Evolutionary conservation across 371 early-diverging fungal genomes (phyloP), one percentile per base, ranked within the genome.

Genomic region (Encephalitozoon romaleae): DNA sequence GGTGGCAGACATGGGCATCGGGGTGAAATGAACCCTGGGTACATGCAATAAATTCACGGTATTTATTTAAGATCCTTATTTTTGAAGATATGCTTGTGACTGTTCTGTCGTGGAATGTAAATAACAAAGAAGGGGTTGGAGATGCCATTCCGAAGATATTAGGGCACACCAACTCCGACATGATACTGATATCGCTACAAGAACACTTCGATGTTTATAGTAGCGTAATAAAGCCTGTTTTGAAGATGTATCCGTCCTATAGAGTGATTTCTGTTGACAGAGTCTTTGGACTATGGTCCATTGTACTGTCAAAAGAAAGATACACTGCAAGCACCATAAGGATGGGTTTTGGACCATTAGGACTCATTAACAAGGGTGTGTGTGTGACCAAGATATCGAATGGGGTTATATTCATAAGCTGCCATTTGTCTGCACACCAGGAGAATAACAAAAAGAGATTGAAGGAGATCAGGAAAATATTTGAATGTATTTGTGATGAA

Each of bases 311-410:
- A 0, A 76, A 71, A 26, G 25, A 42, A 1, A 18, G 30, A 47
- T 12, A 55, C 15, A 47, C 30, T 1, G 34, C 15, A 15, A 30
- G 28, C n/a, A 12, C 32, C 3, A 71, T 63, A 1, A 76, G 18
- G 38, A 49, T 76, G 9, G 76, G 76, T 23, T 28, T 66, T 38
- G 78, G 78, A 18, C 9, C 23, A 3, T 43, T 70, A 4, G 30
- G 69, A 5, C 65, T 55, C 41, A 64, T 69, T n/a, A 78, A 78
- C 41, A 78, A 78, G 42, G 78, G 78, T 1, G 74, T 39, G n/a
- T 52, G 74, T 11, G 25, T 53, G 18, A 45, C 66, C 3, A 43
- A 30, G 45, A 28, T 78, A 32, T 59, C 51, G 32, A 49, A 67
- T 23, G 28, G 34, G 18, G 25, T 78, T 0, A 25, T 78, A 15